A percentile compares a stretch with the other conserved stretches of the same genome.
These are phyloP conservation scores for Aspergillus funiculosus DNA, from an alignment of 495 filamentous ascomycete species.

Conservation along the genomic window DNA sequence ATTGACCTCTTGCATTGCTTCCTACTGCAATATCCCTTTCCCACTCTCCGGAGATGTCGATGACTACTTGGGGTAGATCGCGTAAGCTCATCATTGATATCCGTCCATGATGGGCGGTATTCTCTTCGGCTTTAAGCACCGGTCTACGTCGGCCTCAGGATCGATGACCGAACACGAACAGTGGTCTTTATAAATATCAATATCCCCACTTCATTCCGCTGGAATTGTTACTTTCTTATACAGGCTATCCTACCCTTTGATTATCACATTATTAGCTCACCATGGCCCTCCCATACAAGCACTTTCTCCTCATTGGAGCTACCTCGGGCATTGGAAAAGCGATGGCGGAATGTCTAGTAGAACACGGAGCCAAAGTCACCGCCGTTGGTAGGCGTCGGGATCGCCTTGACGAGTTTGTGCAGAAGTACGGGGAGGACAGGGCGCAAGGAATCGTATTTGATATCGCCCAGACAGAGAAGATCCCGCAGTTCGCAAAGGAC, in stretches of 20 bases:
- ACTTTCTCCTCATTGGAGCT: constrained; percentile 62
- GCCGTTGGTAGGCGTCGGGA: constrained; percentile 61
- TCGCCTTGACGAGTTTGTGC: constrained; percentile 56
- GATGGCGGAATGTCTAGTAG: constrained; percentile 56
- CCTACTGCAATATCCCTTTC: too few relatives aligned
- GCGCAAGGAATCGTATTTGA: constrained; percentile 51
- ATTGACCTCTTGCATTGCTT: too few relatives aligned
- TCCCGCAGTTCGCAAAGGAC: constrained; percentile 50
- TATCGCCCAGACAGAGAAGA: constrained; percentile 52
- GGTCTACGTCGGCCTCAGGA: too few relatives aligned
- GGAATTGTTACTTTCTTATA: too few relatives aligned
- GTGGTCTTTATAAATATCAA: too few relatives aligned
- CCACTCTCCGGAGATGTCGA: too few relatives aligned
- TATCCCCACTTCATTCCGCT: too few relatives aligned
- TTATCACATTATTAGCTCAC: background rate
- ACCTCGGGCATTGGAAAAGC: constrained; percentile 64
- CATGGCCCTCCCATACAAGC: constrained; percentile 61
- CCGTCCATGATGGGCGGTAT: too few relatives aligned
- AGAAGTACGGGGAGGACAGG: constrained; percentile 52
- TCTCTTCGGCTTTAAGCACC: too few relatives aligned
- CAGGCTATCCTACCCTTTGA: background rate
- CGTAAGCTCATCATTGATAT: too few relatives aligned
- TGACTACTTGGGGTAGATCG: too few relatives aligned
- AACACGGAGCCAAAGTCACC: constrained; percentile 55
- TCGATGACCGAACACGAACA: too few relatives aligned